A percentile compares a stretch with the other conserved stretches of the same genome.
phyloP scores from a whole-genome alignment of 306 rosid species.

The Canavalia ensiformis region DNA sequence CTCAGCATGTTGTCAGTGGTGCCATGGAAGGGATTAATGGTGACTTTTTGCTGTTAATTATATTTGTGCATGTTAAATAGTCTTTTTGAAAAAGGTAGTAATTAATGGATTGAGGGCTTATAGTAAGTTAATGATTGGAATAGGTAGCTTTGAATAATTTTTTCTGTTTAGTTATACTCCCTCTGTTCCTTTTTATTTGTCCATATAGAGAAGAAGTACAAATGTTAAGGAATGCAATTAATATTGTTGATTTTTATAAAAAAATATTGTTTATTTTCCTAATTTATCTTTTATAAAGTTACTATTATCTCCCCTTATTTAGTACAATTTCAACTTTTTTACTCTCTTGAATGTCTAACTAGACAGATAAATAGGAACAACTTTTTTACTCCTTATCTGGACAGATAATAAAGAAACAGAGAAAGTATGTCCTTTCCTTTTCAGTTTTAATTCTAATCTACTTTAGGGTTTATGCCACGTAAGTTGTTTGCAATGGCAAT shows the following conservation, averaged over 20 bases:
- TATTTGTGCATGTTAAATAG: not conserved
- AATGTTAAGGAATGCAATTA: no score
- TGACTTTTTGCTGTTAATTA: conserved; percentile 45
- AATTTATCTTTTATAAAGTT: no score
- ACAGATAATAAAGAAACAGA: no score
- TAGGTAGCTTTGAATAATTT: not conserved
- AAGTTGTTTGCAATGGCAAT: conserved; percentile 8
- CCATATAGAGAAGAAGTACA: no score
- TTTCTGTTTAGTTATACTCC: not conserved
- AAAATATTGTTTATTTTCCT: no score
- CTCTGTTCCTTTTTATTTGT: no score
- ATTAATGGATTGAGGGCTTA: conserved; percentile 12
- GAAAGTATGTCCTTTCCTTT: not conserved
- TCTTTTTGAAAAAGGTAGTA: conserved; percentile 16
- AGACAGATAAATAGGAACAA: no score
- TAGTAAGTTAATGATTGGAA: conserved; percentile 7
- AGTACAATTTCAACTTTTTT: no score
- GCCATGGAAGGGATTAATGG: conserved; percentile 94
- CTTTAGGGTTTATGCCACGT: not conserved
- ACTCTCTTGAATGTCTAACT: no score
- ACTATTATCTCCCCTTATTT: no score
- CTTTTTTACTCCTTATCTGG: no score
- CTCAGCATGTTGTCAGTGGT: conserved; percentile 86
- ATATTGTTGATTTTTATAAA: no score
- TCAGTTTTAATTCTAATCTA: conserved; percentile 4